phyloP scores from a whole-genome alignment of 208 protist species.

The Naegleria lovaniensis region DNA sequence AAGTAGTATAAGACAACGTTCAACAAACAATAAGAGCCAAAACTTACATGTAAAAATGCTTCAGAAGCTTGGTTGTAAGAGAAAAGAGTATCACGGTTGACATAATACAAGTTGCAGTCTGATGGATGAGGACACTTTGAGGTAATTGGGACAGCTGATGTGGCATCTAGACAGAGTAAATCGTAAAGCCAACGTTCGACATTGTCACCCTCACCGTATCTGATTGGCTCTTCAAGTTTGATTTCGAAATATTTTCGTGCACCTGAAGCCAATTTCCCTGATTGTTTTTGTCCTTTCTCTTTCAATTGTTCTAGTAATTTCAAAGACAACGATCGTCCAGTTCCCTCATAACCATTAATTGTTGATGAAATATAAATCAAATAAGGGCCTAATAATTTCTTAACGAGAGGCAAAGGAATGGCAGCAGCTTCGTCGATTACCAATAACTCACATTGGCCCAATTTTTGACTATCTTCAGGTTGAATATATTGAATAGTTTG shows the following conservation, averaged over 20 bases:
- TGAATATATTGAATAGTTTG: slow-evolving; percentile 97
- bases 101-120: slow-evolving; percentile 92
- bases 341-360: slow-evolving; percentile 97
- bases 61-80: slow-evolving; percentile 85
- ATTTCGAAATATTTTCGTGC: slow-evolving; percentile 83
- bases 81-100: slow-evolving; percentile 98
- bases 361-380: slow-evolving; percentile 98
- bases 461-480: slow-evolving; percentile 48
- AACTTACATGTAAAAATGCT: slow-evolving; percentile 39
- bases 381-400: slow-evolving; percentile 90
- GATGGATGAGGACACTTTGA: slow-evolving; percentile 78
- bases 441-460: slow-evolving; percentile 69
- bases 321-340: slow-evolving; percentile 97
- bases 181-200: slow-evolving; percentile 96
- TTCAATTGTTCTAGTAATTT: slow-evolving; percentile 98
- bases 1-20: slow-evolving; percentile 56
- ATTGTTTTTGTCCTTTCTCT: slow-evolving; percentile 46
- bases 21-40: too few relatives aligned
- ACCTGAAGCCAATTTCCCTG: slow-evolving; percentile 15
- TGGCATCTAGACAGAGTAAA: slow-evolving; percentile 94
- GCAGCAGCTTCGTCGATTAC: slow-evolving; percentile 99
- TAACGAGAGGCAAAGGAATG: slow-evolving; percentile 95
- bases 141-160: slow-evolving; percentile 50
- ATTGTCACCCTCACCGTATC: slow-evolving; percentile 88
- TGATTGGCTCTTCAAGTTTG: slow-evolving; percentile 90